Base-by-base conservation (phyloP, 1,284 basidiomycete species). In the Ustilago lituana region DNA sequence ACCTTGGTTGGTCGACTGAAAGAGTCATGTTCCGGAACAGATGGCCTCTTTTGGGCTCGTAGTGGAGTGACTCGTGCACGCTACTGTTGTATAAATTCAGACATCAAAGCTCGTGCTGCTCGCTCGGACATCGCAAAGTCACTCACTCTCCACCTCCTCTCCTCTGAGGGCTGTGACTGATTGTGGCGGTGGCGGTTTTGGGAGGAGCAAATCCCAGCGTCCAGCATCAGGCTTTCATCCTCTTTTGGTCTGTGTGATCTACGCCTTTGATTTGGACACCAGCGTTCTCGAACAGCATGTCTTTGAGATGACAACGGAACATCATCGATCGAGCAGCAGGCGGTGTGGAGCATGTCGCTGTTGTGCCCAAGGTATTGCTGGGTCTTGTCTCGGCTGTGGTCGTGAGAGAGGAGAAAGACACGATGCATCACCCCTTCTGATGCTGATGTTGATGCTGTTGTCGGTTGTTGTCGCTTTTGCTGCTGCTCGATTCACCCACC, bases 381-480 rank as follows among this genome's bases (percentile, higher is more conserved):
- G 15, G 41, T 29, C 27, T n/a, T 49, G 36, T 49, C 37, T 49
- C 47, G 47, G 36, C 36, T 49, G 20, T 14, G 36, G 27, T 23
- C 19, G 10, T 22, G 22, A 38, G 20, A 19, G 29, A 37, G 48
- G 7, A 8, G 26, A 38, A n/a, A n/a, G n/a, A n/a, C n/a, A 48
- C 35, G 35, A 24, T 27, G 10, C 46, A 37, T 23, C 24, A 14
- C 22, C 23, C 35, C 38, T 37, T 33, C 46, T 47, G 27, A 26
- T 45, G 17, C 44, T 36, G 32, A 26, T 44, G 7, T 32, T 23
- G n/a, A n/a, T n/a, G n/a, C n/a, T n/a, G 27, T 29, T 29, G 27
- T 29, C 27, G 7, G 7, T 29, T 12, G 27, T 12, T 29, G 27
- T 29, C 12, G 36, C 36, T 37, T n/a, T n/a, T n/a, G n/a, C n/a